Evolutionary conservation across 345 rosid species (phyloP).

Genomic region (Geranium rotundifolium): DNA sequence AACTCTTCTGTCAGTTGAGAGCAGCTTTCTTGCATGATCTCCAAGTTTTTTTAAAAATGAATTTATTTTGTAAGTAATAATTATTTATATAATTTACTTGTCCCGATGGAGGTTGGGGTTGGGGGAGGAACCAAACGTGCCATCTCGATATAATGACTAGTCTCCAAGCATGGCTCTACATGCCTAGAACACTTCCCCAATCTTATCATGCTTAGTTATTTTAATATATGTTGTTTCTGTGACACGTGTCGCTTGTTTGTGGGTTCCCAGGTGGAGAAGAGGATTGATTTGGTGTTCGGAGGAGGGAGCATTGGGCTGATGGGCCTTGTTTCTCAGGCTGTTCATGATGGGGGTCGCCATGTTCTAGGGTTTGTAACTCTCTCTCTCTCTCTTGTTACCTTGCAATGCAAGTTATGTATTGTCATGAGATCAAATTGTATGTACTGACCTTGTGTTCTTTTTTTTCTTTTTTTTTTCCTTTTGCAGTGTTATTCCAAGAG

Average conservation of each 20-base stretch:
- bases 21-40: slow-evolving; percentile 93
- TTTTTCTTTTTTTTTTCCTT: no score
- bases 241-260: slow-evolving; percentile 24
- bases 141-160: no score
- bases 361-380: slow-evolving; percentile 61
- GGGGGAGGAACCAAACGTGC: no score
- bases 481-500: slow-evolving; percentile 78
- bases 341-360: slow-evolving; percentile 98
- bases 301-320: slow-evolving; percentile 97
- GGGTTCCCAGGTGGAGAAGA: slow-evolving; percentile 69
- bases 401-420: slow-evolving; percentile 12
- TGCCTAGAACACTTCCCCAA: no score
- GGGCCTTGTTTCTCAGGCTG: slow-evolving; percentile 98
- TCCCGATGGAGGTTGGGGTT: no score
- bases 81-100: no score
- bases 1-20: slow-evolving; percentile 75
- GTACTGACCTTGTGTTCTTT: no score
- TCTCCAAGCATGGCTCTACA: no score
- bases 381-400: slow-evolving; percentile 15
- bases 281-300: slow-evolving; percentile 92
- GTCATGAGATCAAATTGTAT: slow-evolving; percentile 55
- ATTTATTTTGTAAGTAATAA: slow-evolving; percentile 3
- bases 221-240: neutral
- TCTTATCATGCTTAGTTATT: no score
- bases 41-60: slow-evolving; percentile 2